Evolutionary conservation across 139 green algal species (phyloP), one percentile per base, ranked within the genome.

Genomic region (Dunaliella primolecta): DNA sequence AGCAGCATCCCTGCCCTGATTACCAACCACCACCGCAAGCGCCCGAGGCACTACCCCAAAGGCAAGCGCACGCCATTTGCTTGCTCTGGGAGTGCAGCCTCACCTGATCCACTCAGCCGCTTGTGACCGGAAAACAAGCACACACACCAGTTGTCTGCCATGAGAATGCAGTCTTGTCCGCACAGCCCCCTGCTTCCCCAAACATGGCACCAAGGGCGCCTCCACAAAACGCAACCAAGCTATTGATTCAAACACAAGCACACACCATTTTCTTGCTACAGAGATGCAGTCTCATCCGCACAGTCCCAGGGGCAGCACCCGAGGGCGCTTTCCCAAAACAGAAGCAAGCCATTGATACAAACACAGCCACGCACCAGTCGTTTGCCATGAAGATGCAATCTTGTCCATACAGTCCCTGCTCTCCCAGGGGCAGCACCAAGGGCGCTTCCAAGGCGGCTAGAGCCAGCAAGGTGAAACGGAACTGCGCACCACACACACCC

Each of bases 381-480:
- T 92, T 94, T 56, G 87, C 88, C 29, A 94, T 75, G 79, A 94
- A 94, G n/a, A 93, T 82, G 75, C 85, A 85, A 82, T 93, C 89
- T 88, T 94, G 78, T 1, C 91, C 91, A 70, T 92, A 94, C 75
- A 88, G 76, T 23, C 85, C 84, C 33, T 82, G 77, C 75, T 88
- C 81, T 2, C 81, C 86, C 81, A 97, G 85, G 71, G 92, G 82
- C 84, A 97, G 89, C 56, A 85, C 55, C 75, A 91, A 84, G 0
- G 94, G 94, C 20, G 92, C 93, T 85, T 97, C 94, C 79, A 93
- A 46, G 2, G 88, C 94, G 20, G 94, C 94, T 76, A 95, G 83
- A 46, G 78, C 89, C 46, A 97, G 90, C 80, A 96, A 89, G 36
- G 87, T 89, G 90, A 92, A 97, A n/a, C 94, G 92, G 86, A 91